Percentiles rank a stretch among this genome's conserved stretches.
These are phyloP conservation scores for Podaxis carcinomalis DNA, from an alignment of 768 basidiomycete genomes.

Conservation along the genomic window DNA sequence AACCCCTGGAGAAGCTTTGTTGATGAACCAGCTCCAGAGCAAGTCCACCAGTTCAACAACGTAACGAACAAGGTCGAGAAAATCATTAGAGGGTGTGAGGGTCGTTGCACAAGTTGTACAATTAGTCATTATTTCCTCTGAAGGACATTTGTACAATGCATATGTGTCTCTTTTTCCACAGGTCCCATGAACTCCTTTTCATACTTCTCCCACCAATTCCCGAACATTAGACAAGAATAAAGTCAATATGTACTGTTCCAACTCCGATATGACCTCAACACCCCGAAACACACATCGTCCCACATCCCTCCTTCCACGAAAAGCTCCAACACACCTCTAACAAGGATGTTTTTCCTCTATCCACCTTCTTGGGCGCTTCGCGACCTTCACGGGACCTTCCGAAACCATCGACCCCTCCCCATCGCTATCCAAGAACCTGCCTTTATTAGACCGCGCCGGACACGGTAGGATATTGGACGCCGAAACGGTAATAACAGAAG, in stretches of 20 bases:
- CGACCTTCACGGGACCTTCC: slow-evolving; percentile 41
- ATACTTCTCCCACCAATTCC: neutral
- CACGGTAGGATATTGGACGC: slow-evolving; percentile 78
- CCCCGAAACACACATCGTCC: neutral
- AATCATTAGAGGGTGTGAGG: slow-evolving; percentile 20
- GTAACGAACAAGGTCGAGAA: slow-evolving; percentile 43
- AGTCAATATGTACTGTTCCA: neutral
- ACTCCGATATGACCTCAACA: neutral
- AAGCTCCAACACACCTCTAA: slow-evolving; percentile 21
- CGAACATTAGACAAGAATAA: neutral
- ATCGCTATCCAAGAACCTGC: slow-evolving; percentile 55
- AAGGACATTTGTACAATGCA: slow-evolving; percentile 17
- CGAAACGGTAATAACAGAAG: slow-evolving; percentile 74
- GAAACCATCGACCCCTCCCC: slow-evolving; percentile 19
- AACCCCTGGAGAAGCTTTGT: neutral
- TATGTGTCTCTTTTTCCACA: slow-evolving; percentile 10
- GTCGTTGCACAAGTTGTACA: slow-evolving; percentile 23
- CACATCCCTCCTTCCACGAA: neutral
- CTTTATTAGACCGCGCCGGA: slow-evolving; percentile 60
- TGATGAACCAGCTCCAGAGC: slow-evolving; percentile 34
- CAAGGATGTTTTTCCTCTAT: slow-evolving; percentile 66
- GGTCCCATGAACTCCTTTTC: neutral
- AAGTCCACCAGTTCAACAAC: slow-evolving; percentile 58
- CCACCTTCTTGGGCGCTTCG: slow-evolving; percentile 70
- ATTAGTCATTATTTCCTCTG: slow-evolving; percentile 13